phyloP scores from a whole-genome alignment of 1,284 basidiomycete species.

The Heimioporus retisporus region DNA sequence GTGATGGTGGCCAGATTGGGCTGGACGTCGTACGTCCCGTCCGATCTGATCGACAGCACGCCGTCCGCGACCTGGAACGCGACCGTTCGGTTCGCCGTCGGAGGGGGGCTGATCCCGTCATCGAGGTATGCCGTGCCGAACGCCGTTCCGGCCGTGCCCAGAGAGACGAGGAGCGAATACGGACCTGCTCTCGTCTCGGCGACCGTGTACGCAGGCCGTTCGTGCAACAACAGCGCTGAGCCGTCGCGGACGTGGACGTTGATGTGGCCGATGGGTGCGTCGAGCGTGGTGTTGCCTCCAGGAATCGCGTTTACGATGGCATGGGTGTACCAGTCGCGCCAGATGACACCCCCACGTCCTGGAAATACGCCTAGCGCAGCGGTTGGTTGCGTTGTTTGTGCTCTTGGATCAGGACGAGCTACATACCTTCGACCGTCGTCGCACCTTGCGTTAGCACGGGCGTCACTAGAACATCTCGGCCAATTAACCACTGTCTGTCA shows the following conservation, averaged over 20 bases:
- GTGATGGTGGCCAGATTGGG: slow-evolving; percentile 55
- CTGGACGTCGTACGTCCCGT: slow-evolving; percentile 53
- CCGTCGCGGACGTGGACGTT: slow-evolving; percentile 68
- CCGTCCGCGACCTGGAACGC: slow-evolving; percentile 48
- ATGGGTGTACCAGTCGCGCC: slow-evolving; percentile 83
- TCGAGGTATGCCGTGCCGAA: slow-evolving; percentile 62
- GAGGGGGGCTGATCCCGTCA: slow-evolving; percentile 63
- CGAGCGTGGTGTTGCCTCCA: slow-evolving; percentile 49
- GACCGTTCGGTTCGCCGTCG: slow-evolving; percentile 58
- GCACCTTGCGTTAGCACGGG: slow-evolving; percentile 74
- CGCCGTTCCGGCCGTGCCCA: slow-evolving; percentile 52
- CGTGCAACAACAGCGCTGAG: slow-evolving; percentile 55
- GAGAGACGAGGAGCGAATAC: slow-evolving; percentile 57
- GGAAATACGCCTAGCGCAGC: slow-evolving; percentile 61
- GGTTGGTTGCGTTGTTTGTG: not conserved
- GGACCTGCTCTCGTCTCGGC: slow-evolving; percentile 54
- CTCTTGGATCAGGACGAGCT: not conserved
- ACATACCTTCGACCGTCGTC: slow-evolving; percentile 52
- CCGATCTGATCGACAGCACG: slow-evolving; percentile 45
- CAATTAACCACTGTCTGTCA: slow-evolving; percentile 77
- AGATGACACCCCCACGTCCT: slow-evolving; percentile 63
- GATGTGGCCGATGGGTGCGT: slow-evolving; percentile 70
- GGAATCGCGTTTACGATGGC: slow-evolving; percentile 51
- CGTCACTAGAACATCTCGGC: slow-evolving; percentile 74
- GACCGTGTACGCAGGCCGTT: slow-evolving; percentile 58